A percentile compares a stretch with the other conserved stretches of the same genome.
phyloP scores from a whole-genome alignment of 78 protist species.

The Chrysochromulina tobinii region DNA sequence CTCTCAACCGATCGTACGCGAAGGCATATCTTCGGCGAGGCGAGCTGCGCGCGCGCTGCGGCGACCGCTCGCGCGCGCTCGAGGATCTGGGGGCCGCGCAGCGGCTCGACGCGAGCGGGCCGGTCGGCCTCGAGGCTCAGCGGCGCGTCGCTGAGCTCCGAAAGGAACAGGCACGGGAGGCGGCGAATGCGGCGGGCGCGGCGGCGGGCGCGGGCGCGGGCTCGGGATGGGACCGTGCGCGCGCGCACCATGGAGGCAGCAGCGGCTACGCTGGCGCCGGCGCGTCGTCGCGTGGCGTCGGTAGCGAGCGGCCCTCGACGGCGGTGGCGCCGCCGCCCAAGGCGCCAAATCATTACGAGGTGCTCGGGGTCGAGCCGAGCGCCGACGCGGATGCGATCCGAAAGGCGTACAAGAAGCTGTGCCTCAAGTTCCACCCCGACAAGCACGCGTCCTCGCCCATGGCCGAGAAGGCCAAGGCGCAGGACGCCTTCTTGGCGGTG shows the following conservation, averaged over 20 bases:
- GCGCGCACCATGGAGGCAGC: background rate
- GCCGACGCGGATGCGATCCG: background rate
- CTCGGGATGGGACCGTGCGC: background rate
- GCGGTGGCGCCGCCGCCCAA: background rate
- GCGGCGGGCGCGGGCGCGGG: background rate
- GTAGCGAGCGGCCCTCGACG: too few species aligned
- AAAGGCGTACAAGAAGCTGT: constrained; percentile 80
- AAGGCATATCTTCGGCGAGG: background rate
- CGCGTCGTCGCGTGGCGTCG: too few species aligned
- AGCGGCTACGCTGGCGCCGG: too few species aligned
- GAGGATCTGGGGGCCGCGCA: background rate
- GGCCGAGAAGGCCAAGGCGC: background rate
- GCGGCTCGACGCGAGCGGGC: background rate
- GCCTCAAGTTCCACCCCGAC: constrained; percentile 97
- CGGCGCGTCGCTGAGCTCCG: background rate
- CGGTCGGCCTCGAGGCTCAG: background rate
- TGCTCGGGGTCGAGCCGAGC: background rate
- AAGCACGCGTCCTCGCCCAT: constrained; percentile 38
- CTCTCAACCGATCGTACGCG: background rate
- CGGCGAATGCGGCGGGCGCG: background rate
- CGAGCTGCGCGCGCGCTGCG: background rate
- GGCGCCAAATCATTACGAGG: background rate
- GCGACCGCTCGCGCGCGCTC: background rate
- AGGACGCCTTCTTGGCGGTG: constrained; percentile 81
- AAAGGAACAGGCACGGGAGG: background rate